A percentile compares a stretch with the other conserved stretches of the same genome.
phyloP scores from a whole-genome alignment of 345 rosid genomes.

The Eucalyptus cladocalyx region DNA sequence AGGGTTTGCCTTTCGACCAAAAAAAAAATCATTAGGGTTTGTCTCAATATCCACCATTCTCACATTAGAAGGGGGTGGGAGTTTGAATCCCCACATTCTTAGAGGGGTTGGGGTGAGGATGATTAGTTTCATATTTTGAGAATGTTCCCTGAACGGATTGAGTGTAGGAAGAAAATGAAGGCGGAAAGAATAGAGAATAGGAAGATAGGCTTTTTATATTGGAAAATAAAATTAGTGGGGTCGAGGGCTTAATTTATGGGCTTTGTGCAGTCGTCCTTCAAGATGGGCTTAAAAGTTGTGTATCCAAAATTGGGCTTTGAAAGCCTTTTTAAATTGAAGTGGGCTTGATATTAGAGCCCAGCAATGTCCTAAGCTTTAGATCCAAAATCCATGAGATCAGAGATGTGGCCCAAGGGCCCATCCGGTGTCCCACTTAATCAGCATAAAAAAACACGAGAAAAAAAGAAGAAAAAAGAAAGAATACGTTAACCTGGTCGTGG shows the following conservation, averaged over 20 bases:
- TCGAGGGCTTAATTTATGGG: background rate
- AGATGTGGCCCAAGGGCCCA: background rate
- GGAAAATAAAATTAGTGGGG: background rate
- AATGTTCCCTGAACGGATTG: no score
- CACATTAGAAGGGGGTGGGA: accelerated
- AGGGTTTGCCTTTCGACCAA: no score
- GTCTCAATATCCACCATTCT: accelerated
- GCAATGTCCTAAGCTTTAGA: background rate
- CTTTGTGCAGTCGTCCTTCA: background rate
- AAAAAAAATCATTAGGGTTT: accelerated
- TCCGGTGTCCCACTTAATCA: no score
- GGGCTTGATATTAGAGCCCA: background rate
- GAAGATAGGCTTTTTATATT: no score
- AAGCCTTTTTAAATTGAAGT: background rate
- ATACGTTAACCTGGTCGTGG: no score
- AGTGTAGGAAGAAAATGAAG: no score
- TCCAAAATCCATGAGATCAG: background rate
- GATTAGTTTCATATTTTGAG: no score
- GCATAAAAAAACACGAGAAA: no score
- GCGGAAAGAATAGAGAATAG: no score
- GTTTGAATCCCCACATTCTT: accelerated
- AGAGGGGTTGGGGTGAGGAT: accelerated
- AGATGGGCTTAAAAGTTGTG: background rate
- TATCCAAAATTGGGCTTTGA: background rate
- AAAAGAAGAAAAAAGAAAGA: no score